Percentiles rank a stretch among this genome's conserved stretches.
These are phyloP conservation scores for Amaranthus palmeri DNA, from an alignment of 148 eudicot genomes.

Conservation along the genomic window DNA sequence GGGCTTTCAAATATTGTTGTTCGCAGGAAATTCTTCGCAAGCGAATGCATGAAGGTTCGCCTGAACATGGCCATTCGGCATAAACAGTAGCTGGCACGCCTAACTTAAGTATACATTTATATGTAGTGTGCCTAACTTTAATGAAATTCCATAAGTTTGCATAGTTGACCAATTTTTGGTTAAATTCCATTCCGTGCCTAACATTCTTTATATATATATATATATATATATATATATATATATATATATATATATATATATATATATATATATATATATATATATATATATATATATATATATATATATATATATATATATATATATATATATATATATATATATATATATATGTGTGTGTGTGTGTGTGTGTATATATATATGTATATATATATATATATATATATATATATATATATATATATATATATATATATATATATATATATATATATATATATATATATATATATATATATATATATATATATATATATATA, in stretches of 20 bases:
- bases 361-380: background rate
- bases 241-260: background rate
- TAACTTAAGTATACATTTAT: too few relatives aligned
- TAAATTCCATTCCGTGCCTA: too few relatives aligned
- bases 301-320: background rate
- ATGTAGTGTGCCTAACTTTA: too few relatives aligned
- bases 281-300: background rate
- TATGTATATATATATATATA: background rate
- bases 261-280: background rate
- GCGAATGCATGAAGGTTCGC: too few relatives aligned
- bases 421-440: background rate
- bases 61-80: too few relatives aligned
- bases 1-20: too few relatives aligned
- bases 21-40: too few relatives aligned
- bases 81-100: too few relatives aligned
- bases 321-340: background rate
- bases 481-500: conserved; percentile 2
- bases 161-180: too few relatives aligned
- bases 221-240: background rate
- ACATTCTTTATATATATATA: too few relatives aligned
- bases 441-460: conserved; percentile 2
- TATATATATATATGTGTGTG: background rate
- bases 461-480: conserved; percentile 3
- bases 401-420: background rate
- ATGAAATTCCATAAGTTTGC: too few relatives aligned